Conservation (phyloP, 1,284 basidiomycete species). For the Trichosporon coremiiforme region DNA sequence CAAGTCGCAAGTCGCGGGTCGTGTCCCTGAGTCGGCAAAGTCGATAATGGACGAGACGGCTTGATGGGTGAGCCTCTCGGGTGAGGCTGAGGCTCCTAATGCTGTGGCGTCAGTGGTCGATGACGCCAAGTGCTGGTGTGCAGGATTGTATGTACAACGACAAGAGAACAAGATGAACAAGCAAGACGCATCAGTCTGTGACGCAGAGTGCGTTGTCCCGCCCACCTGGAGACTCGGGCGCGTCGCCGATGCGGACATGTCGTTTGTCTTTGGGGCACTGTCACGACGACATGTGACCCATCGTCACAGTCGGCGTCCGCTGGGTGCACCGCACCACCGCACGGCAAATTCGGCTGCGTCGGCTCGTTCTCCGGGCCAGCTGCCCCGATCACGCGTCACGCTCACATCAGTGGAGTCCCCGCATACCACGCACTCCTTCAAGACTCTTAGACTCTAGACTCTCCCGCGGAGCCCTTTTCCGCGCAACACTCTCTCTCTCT, state of each 20-base stretch:
- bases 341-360: slow-evolving; percentile 6
- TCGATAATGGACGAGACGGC: background rate
- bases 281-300: background rate
- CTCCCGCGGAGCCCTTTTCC: slow-evolving; percentile 6
- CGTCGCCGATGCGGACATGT: slow-evolving; percentile 12
- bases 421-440: background rate
- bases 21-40: slow-evolving; percentile 13
- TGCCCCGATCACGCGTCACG: slow-evolving; percentile 1
- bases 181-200: background rate
- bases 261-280: slow-evolving; percentile 5
- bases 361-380: slow-evolving; percentile 4
- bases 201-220: background rate
- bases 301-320: too few species aligned
- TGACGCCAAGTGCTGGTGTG: background rate
- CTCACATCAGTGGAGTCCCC: too few species aligned
- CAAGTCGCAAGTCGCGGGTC: background rate
- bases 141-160: too few species aligned
- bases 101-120: background rate
- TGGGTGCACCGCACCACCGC: background rate
- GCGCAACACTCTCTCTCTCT: background rate
- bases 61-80: slow-evolving; percentile 16
- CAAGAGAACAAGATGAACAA: background rate
- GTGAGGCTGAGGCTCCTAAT: slow-evolving; percentile 8
- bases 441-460: background rate
- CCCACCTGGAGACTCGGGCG: background rate